phyloP scores from a whole-genome alignment of 2,329 filamentous ascomycete genomes.

The Aspergillus bombycis region DNA sequence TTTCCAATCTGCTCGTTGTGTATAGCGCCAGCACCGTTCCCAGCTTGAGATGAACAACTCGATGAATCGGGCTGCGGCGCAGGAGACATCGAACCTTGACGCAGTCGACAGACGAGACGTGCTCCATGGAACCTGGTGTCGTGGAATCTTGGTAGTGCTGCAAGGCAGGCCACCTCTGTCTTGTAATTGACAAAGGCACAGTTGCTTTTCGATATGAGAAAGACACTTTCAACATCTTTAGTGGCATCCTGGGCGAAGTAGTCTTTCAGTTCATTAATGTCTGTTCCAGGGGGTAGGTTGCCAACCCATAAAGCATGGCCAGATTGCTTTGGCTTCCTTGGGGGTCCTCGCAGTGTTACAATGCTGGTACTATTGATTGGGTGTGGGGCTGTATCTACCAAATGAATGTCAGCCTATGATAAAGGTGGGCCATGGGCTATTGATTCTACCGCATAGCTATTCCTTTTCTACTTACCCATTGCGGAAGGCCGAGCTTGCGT shows the following conservation, averaged over 20 bases:
- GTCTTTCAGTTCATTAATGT: slow-evolving; percentile 81
- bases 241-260: slow-evolving; percentile 82
- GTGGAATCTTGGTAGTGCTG: slow-evolving; percentile 82
- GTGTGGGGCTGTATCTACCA: slow-evolving; percentile 19
- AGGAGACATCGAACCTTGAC: slow-evolving; percentile 57
- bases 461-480: slow-evolving; percentile 25
- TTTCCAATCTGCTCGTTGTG: background rate
- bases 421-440: background rate
- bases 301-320: slow-evolving; percentile 96
- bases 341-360: slow-evolving; percentile 60
- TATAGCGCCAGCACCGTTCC: slow-evolving; percentile 18
- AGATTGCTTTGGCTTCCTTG: slow-evolving; percentile 68
- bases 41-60: slow-evolving; percentile 44
- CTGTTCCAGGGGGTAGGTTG: slow-evolving; percentile 83
- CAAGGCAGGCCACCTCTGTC: slow-evolving; percentile 72
- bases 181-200: slow-evolving; percentile 97
- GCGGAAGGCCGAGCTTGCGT: slow-evolving; percentile 15
- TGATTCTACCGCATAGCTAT: background rate
- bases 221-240: slow-evolving; percentile 80
- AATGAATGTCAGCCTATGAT: background rate
- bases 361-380: slow-evolving; percentile 8
- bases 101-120: slow-evolving; percentile 79
- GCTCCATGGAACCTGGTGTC: slow-evolving; percentile 88
- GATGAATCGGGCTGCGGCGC: slow-evolving; percentile 31
- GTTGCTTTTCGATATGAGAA: slow-evolving; percentile 95